A percentile compares a stretch with the other conserved stretches of the same genome.
phyloP scores from a whole-genome alignment of 192 early-diverging fungal species.

The Gorgonomyces haynaldii region DNA sequence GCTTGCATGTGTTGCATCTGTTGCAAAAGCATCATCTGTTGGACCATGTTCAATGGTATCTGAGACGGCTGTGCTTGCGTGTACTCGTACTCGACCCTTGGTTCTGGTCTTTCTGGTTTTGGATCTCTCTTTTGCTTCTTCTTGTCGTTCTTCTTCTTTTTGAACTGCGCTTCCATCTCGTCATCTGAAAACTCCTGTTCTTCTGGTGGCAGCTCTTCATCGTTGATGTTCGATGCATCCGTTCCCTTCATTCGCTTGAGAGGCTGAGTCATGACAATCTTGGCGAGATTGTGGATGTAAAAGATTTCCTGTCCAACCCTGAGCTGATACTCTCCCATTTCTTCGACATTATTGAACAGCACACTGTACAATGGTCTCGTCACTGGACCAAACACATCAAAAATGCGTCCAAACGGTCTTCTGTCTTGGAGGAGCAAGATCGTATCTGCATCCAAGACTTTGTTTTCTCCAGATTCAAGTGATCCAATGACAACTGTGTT shows the following conservation, averaged over 20 bases:
- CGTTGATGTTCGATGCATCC: slow-evolving; percentile 86
- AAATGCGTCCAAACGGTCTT: slow-evolving; percentile 35
- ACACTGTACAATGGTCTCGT: slow-evolving; percentile 70
- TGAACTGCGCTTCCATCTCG: slow-evolving; percentile 65
- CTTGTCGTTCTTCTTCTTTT: slow-evolving; percentile 22
- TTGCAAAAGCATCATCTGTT: too few species aligned
- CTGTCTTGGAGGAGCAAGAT: slow-evolving; percentile 54
- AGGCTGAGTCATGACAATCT: slow-evolving; percentile 51
- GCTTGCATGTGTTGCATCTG: too few species aligned
- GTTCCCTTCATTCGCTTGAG: slow-evolving; percentile 64
- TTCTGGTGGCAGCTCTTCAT: slow-evolving; percentile 78
- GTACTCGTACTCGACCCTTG: too few species aligned
- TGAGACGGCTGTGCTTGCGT: too few species aligned
- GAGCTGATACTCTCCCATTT: slow-evolving; percentile 24
- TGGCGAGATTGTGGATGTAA: slow-evolving; percentile 47
- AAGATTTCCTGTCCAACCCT: slow-evolving; percentile 35
- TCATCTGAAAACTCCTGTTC: slow-evolving; percentile 94
- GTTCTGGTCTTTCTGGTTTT: too few species aligned
- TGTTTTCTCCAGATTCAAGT: slow-evolving; percentile 24
- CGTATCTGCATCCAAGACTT: slow-evolving; percentile 65
- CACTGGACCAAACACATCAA: slow-evolving; percentile 91
- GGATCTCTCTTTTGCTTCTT: too few species aligned
- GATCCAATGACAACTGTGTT: slow-evolving; percentile 60
- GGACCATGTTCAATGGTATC: too few species aligned
- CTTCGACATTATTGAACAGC: slow-evolving; percentile 48